Conservation (phyloP, 345 rosid genomes). For the Gynandropsis gynandra region DNA sequence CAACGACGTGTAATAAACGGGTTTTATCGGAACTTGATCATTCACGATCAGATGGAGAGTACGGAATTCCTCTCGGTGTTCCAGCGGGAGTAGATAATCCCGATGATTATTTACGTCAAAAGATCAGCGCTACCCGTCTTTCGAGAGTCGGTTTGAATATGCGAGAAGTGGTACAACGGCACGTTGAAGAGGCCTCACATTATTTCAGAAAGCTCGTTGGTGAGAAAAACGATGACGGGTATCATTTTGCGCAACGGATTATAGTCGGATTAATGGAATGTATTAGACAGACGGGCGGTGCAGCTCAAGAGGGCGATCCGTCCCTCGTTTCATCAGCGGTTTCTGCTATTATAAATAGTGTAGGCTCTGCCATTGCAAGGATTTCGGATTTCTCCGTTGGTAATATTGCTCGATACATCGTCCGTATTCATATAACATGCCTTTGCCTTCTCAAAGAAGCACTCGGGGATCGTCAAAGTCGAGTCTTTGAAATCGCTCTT, state of each 20-base stretch:
- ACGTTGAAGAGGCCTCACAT: conserved; percentile 56
- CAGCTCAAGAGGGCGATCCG: conserved; percentile 98
- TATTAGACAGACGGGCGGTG: conserved; percentile 88
- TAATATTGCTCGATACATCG: conserved; percentile 52
- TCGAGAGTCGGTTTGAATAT: conserved; percentile 76
- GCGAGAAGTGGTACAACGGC: conserved; percentile 74
- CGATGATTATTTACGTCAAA: conserved; percentile 80
- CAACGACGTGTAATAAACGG: conserved; percentile 62
- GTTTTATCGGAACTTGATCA: conserved; percentile 87
- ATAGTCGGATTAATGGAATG: conserved; percentile 66
- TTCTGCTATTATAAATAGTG: conserved; percentile 73
- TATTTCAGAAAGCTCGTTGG: conserved; percentile 51
- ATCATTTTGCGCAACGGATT: conserved; percentile 79
- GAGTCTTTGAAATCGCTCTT: conserved; percentile 93
- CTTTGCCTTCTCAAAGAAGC: conserved; percentile 83
- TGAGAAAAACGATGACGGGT: conserved; percentile 68
- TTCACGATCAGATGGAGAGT: conserved; percentile 60
- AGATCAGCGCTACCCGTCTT: conserved; percentile 48
- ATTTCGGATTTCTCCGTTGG: conserved; percentile 60
- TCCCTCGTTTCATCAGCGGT: conserved; percentile 86
- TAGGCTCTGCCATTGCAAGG: conserved; percentile 57
- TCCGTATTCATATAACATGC: conserved; percentile 77
- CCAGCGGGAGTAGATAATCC: conserved; percentile 78
- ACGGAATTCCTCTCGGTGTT: conserved; percentile 73
- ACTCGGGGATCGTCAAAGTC: conserved; percentile 94